Conservation (phyloP, 73 alveolate genomes). For the Tetrahymena malaccensis region DNA sequence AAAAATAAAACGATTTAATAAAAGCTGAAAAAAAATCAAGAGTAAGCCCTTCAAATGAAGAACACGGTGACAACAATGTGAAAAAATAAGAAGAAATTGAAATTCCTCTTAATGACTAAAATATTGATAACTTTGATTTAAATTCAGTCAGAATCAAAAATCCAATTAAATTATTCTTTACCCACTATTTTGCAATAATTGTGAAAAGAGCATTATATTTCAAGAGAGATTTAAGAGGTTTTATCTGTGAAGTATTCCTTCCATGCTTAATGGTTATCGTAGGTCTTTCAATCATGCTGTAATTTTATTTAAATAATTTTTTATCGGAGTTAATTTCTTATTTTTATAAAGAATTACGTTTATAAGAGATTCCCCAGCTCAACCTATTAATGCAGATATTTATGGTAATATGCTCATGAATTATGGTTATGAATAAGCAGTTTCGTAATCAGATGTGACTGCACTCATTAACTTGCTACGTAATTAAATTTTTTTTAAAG, state of each 20-base stretch:
- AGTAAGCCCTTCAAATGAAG: conserved; percentile 49
- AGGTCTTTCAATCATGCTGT: conserved; percentile 62
- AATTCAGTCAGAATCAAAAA: conserved; percentile 27
- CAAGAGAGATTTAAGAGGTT: conserved; percentile 76
- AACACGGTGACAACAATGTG: not conserved
- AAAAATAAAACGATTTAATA: not conserved
- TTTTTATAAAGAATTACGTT: conserved; percentile 14
- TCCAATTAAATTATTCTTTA: conserved; percentile 25
- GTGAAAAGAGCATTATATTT: conserved; percentile 65
- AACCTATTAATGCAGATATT: not conserved
- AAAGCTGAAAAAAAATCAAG: conserved; percentile 22
- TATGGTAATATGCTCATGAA: not conserved
- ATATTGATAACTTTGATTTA: conserved; percentile 23
- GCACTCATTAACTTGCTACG: not conserved
- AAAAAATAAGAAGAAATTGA: not conserved
- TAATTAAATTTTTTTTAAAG: no score
- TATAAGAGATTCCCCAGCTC: conserved; percentile 35
- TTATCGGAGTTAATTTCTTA: not conserved
- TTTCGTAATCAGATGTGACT: not conserved
- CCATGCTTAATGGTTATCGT: conserved; percentile 73
- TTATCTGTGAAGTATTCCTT: conserved; percentile 76
- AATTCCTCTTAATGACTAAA: not conserved
- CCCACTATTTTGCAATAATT: conserved; percentile 64
- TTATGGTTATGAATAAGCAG: not conserved
- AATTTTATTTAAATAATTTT: not conserved